A percentile compares a stretch with the other conserved stretches of the same genome.
These are phyloP conservation scores for Sugiyamaella marilandica DNA, from an alignment of 805 yeast genomes.

Conservation along the genomic window DNA sequence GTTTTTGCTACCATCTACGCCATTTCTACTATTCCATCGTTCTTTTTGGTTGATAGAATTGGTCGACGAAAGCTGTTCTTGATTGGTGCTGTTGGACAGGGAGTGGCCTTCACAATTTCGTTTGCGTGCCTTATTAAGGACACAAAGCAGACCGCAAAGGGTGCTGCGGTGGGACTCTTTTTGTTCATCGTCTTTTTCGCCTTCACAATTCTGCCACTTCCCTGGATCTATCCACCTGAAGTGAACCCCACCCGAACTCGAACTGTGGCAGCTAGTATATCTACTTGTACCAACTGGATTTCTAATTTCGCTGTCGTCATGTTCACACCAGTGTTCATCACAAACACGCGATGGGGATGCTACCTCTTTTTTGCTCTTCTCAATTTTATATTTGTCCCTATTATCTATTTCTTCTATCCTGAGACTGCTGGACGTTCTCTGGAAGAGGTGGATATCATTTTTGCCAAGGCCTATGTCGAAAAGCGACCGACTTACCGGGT, in stretches of 20 bases:
- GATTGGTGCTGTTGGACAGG: slow-evolving; percentile 49
- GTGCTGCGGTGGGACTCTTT: slow-evolving; percentile 24
- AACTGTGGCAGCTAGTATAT: slow-evolving; percentile 47
- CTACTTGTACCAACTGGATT: slow-evolving; percentile 64
- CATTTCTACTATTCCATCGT: slow-evolving; percentile 30
- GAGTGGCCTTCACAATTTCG: slow-evolving; percentile 28
- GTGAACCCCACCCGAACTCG: slow-evolving; percentile 24
- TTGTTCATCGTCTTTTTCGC: slow-evolving; percentile 25
- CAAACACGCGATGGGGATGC: slow-evolving; percentile 50
- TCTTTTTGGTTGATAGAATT: slow-evolving; percentile 34
- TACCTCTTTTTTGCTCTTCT: slow-evolving; percentile 65
- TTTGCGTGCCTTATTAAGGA: slow-evolving; percentile 21
- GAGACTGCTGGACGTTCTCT: slow-evolving; percentile 73
- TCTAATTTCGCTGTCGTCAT: slow-evolving; percentile 62
- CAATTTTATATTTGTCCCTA: slow-evolving; percentile 55
- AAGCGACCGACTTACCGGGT: slow-evolving; percentile 57
- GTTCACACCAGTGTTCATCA: slow-evolving; percentile 56
- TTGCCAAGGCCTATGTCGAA: slow-evolving; percentile 56
- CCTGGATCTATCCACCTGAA: slow-evolving; percentile 27
- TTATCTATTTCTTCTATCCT: slow-evolving; percentile 65
- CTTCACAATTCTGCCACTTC: slow-evolving; percentile 22
- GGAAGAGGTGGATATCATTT: slow-evolving; percentile 63
- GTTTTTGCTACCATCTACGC: slow-evolving; percentile 24
- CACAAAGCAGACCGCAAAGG: slow-evolving; percentile 18
- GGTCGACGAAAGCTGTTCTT: slow-evolving; percentile 64